A percentile compares a stretch with the other conserved stretches of the same genome.
These are phyloP conservation scores for Podospora sp. DNA, from an alignment of 495 filamentous ascomycete species.

Conservation along the genomic window DNA sequence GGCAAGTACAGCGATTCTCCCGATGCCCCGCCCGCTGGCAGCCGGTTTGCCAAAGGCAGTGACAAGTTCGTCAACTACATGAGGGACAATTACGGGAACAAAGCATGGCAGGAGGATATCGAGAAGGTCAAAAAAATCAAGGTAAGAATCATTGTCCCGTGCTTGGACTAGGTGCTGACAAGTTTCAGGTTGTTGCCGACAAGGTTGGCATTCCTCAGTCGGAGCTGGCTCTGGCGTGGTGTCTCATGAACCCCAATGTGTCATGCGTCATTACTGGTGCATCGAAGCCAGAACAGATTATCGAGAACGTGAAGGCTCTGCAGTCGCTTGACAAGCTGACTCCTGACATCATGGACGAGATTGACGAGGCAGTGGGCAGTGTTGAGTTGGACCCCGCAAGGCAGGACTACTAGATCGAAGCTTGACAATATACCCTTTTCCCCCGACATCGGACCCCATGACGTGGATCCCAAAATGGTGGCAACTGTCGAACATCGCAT, in stretches of 20 bases:
- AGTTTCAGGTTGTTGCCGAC: conserved; percentile 52
- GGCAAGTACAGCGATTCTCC: conserved; percentile 75
- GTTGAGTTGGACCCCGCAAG: conserved; percentile 30
- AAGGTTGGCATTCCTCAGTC: conserved; percentile 63
- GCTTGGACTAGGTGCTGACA: background rate
- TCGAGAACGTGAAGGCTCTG: conserved; percentile 64
- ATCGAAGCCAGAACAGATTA: conserved; percentile 66
- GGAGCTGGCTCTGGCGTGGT: conserved; percentile 69
- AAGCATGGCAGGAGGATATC: background rate
- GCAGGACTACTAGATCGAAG: conserved; percentile 21
- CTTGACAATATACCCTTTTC: no score
- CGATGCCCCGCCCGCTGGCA: conserved; percentile 51
- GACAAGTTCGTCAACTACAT: conserved; percentile 41
- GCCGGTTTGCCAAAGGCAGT: conserved; percentile 46
- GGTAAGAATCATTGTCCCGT: background rate
- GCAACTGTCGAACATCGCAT: no score
- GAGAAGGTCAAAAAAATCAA: background rate
- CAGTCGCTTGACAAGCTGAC: conserved; percentile 61
- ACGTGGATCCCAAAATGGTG: no score
- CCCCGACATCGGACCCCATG: no score
- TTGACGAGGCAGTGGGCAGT: conserved; percentile 54
- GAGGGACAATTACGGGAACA: conserved; percentile 39
- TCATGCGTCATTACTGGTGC: conserved; percentile 74
- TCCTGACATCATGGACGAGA: conserved; percentile 67
- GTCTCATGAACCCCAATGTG: conserved; percentile 70